Conservation (phyloP, 805 yeast species). For the Zygotorulaspora sp. region DNA sequence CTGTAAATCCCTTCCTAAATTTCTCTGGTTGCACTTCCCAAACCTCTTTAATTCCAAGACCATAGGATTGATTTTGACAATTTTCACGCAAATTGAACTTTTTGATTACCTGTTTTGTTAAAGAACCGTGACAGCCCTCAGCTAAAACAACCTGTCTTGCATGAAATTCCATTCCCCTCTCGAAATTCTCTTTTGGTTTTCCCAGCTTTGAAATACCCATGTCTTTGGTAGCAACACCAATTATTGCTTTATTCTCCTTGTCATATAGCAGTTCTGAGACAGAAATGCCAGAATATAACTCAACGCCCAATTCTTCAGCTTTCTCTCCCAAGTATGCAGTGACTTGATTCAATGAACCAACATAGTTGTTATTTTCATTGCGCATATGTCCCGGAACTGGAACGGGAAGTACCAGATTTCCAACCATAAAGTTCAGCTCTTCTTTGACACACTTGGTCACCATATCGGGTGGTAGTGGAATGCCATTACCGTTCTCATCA, state of each 20-base stretch:
- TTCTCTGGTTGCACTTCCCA: slow-evolving; percentile 90
- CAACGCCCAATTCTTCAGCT: slow-evolving; percentile 93
- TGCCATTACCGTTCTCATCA: slow-evolving; percentile 49
- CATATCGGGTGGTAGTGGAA: slow-evolving; percentile 73
- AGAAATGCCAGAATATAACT: slow-evolving; percentile 84
- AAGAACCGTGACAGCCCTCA: slow-evolving; percentile 98
- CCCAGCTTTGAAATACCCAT: slow-evolving; percentile 79
- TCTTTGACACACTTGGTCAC: slow-evolving; percentile 74
- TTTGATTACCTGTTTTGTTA: slow-evolving; percentile 70
- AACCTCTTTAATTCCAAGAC: slow-evolving; percentile 91
- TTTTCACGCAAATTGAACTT: slow-evolving; percentile 64
- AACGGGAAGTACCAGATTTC: slow-evolving; percentile 56
- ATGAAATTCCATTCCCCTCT: slow-evolving; percentile 95
- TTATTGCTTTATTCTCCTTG: slow-evolving; percentile 49
- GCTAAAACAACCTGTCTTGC: slow-evolving; percentile 86
- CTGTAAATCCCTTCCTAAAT: slow-evolving; percentile 73
- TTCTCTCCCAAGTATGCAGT: slow-evolving; percentile 77
- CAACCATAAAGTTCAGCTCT: slow-evolving; percentile 64
- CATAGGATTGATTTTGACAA: slow-evolving; percentile 80
- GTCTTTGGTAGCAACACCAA: slow-evolving; percentile 93
- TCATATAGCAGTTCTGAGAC: slow-evolving; percentile 74
- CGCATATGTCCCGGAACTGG: slow-evolving; percentile 94
- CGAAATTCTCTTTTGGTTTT: slow-evolving; percentile 74
- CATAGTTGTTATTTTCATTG: slow-evolving; percentile 76
- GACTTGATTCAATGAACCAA: slow-evolving; percentile 77